A percentile compares a stretch with the other conserved stretches of the same genome.
Evolutionary conservation across 495 filamentous ascomycete species (phyloP).

Genomic region (Tuber indicum): DNA sequence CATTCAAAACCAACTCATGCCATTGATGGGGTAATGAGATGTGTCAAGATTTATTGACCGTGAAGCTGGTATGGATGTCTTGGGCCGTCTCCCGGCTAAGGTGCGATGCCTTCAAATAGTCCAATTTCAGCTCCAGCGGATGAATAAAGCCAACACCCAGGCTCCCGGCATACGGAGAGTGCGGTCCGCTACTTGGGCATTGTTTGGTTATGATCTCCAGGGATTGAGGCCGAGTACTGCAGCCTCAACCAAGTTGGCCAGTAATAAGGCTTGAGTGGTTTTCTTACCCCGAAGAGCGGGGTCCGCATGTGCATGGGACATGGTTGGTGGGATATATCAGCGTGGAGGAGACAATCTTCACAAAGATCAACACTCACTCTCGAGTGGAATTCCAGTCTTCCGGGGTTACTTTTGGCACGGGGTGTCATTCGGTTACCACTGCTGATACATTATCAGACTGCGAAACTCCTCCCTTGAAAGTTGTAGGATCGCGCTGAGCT

Average conservation of each 20-base stretch:
- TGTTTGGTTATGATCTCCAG: neutral
- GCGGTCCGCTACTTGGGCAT: neutral
- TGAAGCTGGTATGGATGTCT: neutral
- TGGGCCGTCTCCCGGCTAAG: neutral
- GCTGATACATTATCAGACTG: neutral
- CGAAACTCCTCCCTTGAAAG: neutral
- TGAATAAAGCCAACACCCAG: neutral
- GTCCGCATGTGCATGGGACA: neutral
- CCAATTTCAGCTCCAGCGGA: neutral
- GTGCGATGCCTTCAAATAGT: neutral
- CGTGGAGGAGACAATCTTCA: neutral
- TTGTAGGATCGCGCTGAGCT: neutral
- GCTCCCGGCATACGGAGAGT: neutral
- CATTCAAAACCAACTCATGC: neutral
- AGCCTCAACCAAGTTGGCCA: neutral
- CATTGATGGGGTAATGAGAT: constrained; percentile 7
- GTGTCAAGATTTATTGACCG: neutral
- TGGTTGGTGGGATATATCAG: neutral
- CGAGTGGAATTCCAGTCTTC: neutral
- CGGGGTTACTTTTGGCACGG: neutral
- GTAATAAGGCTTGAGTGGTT: neutral
- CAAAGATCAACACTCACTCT: neutral
- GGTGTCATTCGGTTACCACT: neutral
- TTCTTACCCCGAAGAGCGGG: neutral
- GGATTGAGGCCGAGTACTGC: neutral